Conservation (phyloP, 352 stramenopile species). For the Phytophthora rubi region DNA sequence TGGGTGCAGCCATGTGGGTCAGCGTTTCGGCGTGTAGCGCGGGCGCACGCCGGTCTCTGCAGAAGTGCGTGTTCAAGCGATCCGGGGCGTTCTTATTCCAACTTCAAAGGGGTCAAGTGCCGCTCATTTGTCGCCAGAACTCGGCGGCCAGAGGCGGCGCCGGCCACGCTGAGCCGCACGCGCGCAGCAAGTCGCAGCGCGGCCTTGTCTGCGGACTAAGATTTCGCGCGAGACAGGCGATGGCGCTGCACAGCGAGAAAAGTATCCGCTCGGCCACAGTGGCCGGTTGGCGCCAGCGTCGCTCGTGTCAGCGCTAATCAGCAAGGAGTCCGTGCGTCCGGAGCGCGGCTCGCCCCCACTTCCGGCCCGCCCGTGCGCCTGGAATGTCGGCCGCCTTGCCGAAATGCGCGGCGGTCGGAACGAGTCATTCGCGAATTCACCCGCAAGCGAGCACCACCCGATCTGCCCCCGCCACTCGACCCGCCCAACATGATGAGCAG, state of each 20-base stretch:
- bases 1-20: slow-evolving; percentile 16
- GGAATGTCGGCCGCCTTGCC: slow-evolving; percentile 6
- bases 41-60: slow-evolving; percentile 11
- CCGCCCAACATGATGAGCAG: slow-evolving; percentile 26
- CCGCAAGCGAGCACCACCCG: slow-evolving; percentile 3
- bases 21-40: slow-evolving; percentile 8
- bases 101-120: slow-evolving; percentile 37
- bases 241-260: slow-evolving; percentile 18
- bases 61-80: slow-evolving; percentile 26
- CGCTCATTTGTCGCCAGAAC: slow-evolving; percentile 38
- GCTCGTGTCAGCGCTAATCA: slow-evolving; percentile 31
- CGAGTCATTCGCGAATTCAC: slow-evolving; percentile 38
- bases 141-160: slow-evolving; percentile 7
- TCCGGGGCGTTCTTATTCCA: slow-evolving; percentile 38
- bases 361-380: neutral
- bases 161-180: slow-evolving; percentile 7
- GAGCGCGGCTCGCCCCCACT: slow-evolving; percentile 8
- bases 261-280: slow-evolving; percentile 13
- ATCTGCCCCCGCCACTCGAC: neutral
- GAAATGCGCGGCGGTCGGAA: slow-evolving; percentile 19
- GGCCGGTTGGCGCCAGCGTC: slow-evolving; percentile 31
- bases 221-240: slow-evolving; percentile 37
- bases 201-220: slow-evolving; percentile 40
- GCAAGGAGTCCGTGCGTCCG: slow-evolving; percentile 14
- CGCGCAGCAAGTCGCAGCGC: neutral